phyloP scores from a whole-genome alignment of 768 basidiomycete genomes.

The Pholiota molesta region DNA sequence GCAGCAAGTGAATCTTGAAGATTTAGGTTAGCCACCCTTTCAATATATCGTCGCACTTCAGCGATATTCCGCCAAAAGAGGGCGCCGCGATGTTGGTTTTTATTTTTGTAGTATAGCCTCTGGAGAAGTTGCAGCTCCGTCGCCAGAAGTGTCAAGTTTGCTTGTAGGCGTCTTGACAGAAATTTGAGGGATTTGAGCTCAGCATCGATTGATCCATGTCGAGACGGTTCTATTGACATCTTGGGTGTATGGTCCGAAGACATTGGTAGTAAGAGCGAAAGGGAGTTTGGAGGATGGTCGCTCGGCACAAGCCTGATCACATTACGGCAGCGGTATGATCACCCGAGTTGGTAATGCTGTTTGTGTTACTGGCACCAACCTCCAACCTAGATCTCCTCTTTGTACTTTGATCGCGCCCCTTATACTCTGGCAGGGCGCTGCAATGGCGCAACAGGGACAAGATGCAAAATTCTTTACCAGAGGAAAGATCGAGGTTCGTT shows the following conservation, averaged over 20 bases:
- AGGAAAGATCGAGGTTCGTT: conserved; percentile 86
- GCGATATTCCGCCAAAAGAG: conserved; percentile 70
- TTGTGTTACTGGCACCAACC: not conserved
- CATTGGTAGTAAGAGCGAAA: conserved; percentile 13
- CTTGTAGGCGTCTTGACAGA: conserved; percentile 54
- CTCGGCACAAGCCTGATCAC: not conserved
- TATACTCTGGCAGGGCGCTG: not conserved
- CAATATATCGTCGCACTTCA: conserved; percentile 61
- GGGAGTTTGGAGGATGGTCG: not conserved
- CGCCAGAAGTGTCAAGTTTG: conserved; percentile 40
- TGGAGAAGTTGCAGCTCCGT: conserved; percentile 65
- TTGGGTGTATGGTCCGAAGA: conserved; percentile 22
- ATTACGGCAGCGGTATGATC: conserved; percentile 9
- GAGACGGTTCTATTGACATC: conserved; percentile 27
- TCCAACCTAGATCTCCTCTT: not conserved
- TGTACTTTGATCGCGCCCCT: not conserved
- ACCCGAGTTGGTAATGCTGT: conserved; percentile 11
- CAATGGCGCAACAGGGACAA: conserved; percentile 66
- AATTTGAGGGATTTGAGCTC: conserved; percentile 63
- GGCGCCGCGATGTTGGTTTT: conserved; percentile 73
- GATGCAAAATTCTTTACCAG: conserved; percentile 93
- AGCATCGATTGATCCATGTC: conserved; percentile 49
- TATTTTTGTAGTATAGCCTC: conserved; percentile 76
- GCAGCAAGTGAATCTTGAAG: conserved; percentile 35
- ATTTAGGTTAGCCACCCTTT: conserved; percentile 35